Evolutionary conservation across 2,329 filamentous ascomycete genomes (phyloP), one percentile per base, ranked within the genome.

Genomic region (Colletotrichum melonis): DNA sequence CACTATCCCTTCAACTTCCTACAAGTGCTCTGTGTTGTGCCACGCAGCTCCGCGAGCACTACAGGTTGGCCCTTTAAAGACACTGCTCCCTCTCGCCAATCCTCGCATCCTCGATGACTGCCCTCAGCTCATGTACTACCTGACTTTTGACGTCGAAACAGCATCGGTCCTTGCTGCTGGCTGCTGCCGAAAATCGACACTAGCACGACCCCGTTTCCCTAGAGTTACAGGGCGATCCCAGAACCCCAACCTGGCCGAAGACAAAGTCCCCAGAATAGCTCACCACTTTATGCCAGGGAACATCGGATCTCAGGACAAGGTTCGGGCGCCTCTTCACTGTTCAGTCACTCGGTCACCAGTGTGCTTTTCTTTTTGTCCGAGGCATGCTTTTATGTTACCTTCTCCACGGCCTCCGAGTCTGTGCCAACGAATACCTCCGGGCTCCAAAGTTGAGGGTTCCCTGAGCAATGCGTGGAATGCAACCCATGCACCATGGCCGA

Each of bases 111-210:
- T 56, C 26, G 16, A 56, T 56, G 38, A 8, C 38, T 19, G 38
- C 38, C 16, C 16, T 42, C 38, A 42, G 38, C 38, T 6, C 16
- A 7, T 42, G 28, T 6, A n/a, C 42, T n/a, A 16, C 30, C 54
- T 22, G n/a, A 49, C 32, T 14, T 42, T 26, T 16, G 30, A 62
- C 58, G 59, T 64, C 55, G 46, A 65, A 38, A 56, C 62, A 55
- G 35, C 49, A 71, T 66, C 66, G 42, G 66, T n/a, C 30, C 16
- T 70, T 42, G 55, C 60, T 65, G 60, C 46, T 52, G 70, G 58
- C 59, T 65, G 60, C 56, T 73, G 26, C 70, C 70, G 59, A 56
- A 24, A 49, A 69, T 69, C 66, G 70, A 73, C 54, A 54, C 65
- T 73, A 54, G 52, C 26, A 49, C 42, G 35, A 65, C 52, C 63